Percentiles rank a stretch among this genome's conserved stretches.
Conservation (phyloP, 495 filamentous ascomycete genomes). For the Penicillium bialowiezense region DNA sequence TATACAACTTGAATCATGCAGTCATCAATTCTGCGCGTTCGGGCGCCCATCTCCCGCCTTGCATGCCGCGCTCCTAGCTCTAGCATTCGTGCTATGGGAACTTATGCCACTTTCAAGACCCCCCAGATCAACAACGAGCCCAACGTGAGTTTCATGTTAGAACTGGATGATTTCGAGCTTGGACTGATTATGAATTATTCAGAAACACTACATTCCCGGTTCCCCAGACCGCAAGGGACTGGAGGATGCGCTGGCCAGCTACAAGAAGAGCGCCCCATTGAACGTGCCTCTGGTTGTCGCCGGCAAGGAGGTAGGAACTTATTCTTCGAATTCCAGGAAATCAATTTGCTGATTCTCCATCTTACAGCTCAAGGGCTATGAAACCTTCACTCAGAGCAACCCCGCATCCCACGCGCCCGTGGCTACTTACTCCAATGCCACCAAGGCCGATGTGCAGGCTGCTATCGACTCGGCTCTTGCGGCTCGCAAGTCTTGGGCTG, state of each 20-base stretch:
- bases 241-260: slow-evolving; percentile 60
- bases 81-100: slow-evolving; percentile 36
- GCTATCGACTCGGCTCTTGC: slow-evolving; percentile 80
- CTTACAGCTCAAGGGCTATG: slow-evolving; percentile 33
- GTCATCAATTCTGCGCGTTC: slow-evolving; percentile 32
- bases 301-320: slow-evolving; percentile 63
- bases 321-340: too few relatives aligned
- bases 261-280: slow-evolving; percentile 59
- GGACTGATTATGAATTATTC: neutral
- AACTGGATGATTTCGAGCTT: neutral
- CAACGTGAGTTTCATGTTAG: slow-evolving; percentile 61
- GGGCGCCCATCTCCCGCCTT: slow-evolving; percentile 28
- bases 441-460: slow-evolving; percentile 62
- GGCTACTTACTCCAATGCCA: slow-evolving; percentile 76
- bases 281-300: slow-evolving; percentile 76
- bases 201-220: slow-evolving; percentile 86
- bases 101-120: slow-evolving; percentile 78
- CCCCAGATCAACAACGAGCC: slow-evolving; percentile 88
- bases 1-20: slow-evolving; percentile 22
- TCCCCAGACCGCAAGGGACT: slow-evolving; percentile 74
- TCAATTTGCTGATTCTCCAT: neutral
- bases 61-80: slow-evolving; percentile 25
- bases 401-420: slow-evolving; percentile 73
- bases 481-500: slow-evolving; percentile 79
- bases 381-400: slow-evolving; percentile 59